phyloP scores from a whole-genome alignment of 768 basidiomycete species.

The Tricholoma flavovirens region DNA sequence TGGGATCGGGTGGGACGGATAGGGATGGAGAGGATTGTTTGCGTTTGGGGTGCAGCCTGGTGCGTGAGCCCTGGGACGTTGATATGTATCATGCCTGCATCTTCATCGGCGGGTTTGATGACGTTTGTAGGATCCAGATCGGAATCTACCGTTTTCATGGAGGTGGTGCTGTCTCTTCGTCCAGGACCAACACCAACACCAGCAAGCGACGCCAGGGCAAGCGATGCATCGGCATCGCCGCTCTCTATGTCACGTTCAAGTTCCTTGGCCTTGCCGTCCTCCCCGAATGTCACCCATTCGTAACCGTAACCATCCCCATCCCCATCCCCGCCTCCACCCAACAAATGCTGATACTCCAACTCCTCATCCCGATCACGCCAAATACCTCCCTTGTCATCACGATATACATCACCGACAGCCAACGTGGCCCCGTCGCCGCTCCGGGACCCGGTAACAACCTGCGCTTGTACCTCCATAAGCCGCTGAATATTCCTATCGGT shows the following conservation, averaged over 20 bases:
- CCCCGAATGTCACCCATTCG: conserved; percentile 1
- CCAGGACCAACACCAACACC: conserved; percentile 23
- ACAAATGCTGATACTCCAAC: conserved; percentile 60
- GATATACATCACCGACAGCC: conserved; percentile 47
- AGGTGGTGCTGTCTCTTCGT: conserved; percentile 39
- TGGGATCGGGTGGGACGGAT: conserved; percentile 28
- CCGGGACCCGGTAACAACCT: conserved; percentile 26
- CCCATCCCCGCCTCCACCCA: conserved; percentile 29
- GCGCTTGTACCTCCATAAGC: conserved; percentile 51
- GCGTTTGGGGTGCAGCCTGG: conserved; percentile 25
- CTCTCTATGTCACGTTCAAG: too few species aligned
- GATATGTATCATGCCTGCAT: conserved; percentile 11
- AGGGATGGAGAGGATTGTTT: conserved; percentile 32
- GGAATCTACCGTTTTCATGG: conserved; percentile 40
- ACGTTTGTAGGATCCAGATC: conserved; percentile 47
- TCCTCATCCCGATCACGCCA: conserved; percentile 75
- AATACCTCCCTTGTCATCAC: conserved; percentile 55
- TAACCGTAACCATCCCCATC: conserved; percentile 21
- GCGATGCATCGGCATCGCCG: conserved; percentile 3
- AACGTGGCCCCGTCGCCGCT: conserved; percentile 12
- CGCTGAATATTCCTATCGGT: conserved; percentile 50
- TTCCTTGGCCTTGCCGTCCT: background rate
- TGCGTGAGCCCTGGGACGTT: conserved; percentile 29
- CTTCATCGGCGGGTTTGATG: conserved; percentile 29
- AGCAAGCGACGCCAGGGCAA: conserved; percentile 17